These are phyloP conservation scores for Cordyceps militaris DNA, from an alignment of 2,329 filamentous ascomycete species.

Conservation along the genomic window DNA sequence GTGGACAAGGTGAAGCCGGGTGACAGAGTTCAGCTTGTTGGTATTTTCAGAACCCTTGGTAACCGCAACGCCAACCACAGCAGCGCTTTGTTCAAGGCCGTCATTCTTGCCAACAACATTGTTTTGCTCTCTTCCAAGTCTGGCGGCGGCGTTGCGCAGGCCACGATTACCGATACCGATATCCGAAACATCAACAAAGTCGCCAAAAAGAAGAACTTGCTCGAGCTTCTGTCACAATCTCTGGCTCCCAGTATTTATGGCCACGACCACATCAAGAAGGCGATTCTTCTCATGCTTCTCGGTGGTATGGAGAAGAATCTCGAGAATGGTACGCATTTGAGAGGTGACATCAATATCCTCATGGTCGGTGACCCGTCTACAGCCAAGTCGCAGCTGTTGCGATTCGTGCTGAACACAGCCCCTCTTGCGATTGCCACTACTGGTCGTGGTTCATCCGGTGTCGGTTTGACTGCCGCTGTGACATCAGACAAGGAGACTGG, in stretches of 20 bases:
- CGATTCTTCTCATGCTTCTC: conserved; percentile 88
- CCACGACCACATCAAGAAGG: conserved; percentile 96
- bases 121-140: conserved; percentile 94
- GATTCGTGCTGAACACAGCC: conserved; percentile 95
- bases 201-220: conserved; percentile 87
- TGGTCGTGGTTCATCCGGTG: conserved; percentile 90
- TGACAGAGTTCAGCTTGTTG: conserved; percentile 93
- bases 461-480: conserved; percentile 94
- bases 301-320: conserved; percentile 98
- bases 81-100: conserved; percentile 89
- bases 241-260: conserved; percentile 95
- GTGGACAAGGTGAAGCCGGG: conserved; percentile 94
- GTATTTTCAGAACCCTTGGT: conserved; percentile 87
- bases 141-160: conserved; percentile 85
- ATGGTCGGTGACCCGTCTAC: conserved; percentile 99
- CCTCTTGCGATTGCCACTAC: conserved; percentile 95
- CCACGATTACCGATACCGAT: conserved; percentile 89
- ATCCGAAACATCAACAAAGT: conserved; percentile 99
- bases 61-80: conserved; percentile 88
- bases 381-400: conserved; percentile 94
- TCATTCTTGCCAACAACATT: conserved; percentile 90
- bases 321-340: conserved; percentile 93
- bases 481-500: conserved; percentile 97
- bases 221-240: conserved; percentile 88
- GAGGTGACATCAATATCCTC: conserved; percentile 97